Evolutionary conservation across 495 filamentous ascomycete genomes (phyloP).

Genomic region (Bacidia rubella): DNA sequence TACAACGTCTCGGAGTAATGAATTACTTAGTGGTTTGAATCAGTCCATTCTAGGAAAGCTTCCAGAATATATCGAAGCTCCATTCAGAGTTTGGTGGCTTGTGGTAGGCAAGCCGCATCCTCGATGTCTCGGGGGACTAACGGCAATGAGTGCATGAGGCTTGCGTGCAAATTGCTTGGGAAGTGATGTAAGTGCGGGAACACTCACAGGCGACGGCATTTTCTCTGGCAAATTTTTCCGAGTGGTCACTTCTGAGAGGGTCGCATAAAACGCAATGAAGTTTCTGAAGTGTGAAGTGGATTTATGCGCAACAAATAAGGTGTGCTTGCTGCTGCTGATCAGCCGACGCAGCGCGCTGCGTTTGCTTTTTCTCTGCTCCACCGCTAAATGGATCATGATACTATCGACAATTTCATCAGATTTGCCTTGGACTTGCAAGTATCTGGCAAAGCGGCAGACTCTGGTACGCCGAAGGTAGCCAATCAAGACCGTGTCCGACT

Average conservation of each 20-base stretch:
- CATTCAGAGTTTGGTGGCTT: not conserved
- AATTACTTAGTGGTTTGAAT: too few species aligned
- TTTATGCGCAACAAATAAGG: conserved; percentile 8
- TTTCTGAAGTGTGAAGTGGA: conserved; percentile 5
- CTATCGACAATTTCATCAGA: not conserved
- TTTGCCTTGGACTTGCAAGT: not conserved
- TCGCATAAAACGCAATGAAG: not conserved
- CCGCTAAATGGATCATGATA: too few species aligned
- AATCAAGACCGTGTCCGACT: not conserved
- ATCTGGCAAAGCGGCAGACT: not conserved
- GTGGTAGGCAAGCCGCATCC: not conserved
- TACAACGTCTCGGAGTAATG: too few species aligned
- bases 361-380: too few species aligned
- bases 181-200: not conserved
- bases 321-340: not conserved
- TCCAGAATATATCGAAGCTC: conserved; percentile 2
- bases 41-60: too few species aligned
- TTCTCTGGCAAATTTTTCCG: not conserved
- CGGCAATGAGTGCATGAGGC: not conserved
- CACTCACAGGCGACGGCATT: not conserved
- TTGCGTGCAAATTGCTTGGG: not conserved
- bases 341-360: conserved; percentile 1
- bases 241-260: not conserved
- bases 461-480: not conserved
- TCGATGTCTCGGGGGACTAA: not conserved